phyloP scores from a whole-genome alignment of 1,284 basidiomycete species.

The Polyporus tsugae region DNA sequence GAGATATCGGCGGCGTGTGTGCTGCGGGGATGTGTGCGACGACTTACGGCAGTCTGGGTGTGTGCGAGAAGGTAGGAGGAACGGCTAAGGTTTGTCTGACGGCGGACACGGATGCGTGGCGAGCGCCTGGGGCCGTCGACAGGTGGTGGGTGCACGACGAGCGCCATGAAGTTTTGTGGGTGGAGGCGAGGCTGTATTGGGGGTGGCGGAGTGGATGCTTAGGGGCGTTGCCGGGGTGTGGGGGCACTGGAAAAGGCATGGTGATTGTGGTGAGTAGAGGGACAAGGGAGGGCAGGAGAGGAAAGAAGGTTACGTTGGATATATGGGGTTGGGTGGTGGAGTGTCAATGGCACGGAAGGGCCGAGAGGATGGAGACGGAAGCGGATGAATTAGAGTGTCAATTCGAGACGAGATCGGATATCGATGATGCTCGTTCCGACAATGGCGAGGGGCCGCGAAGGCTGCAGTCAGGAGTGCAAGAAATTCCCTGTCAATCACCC shows the following conservation, averaged over 20 bases:
- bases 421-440: constrained; percentile 33
- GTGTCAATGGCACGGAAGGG: constrained; percentile 17
- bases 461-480: constrained; percentile 17
- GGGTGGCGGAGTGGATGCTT: background rate
- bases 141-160: constrained; percentile 27
- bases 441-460: constrained; percentile 22
- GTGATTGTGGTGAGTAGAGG: constrained; percentile 19
- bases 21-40: constrained; percentile 12
- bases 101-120: constrained; percentile 28
- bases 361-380: constrained; percentile 26
- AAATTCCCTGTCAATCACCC: constrained; percentile 19
- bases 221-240: background rate
- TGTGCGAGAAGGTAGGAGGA: constrained; percentile 13
- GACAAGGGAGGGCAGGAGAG: constrained; percentile 4
- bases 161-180: constrained; percentile 24
- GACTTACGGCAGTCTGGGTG: constrained; percentile 21
- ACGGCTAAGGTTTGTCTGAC: constrained; percentile 19
- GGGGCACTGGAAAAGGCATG: constrained; percentile 14
- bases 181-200: background rate
- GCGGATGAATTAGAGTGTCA: constrained; percentile 28
- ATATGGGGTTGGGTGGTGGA: constrained; percentile 14
- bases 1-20: constrained; percentile 7
- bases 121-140: constrained; percentile 28
- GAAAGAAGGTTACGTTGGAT: constrained; percentile 20
- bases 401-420: constrained; percentile 28